phyloP scores from a whole-genome alignment of 2,329 filamentous ascomycete species.

The Leptographium radiaticola region DNA sequence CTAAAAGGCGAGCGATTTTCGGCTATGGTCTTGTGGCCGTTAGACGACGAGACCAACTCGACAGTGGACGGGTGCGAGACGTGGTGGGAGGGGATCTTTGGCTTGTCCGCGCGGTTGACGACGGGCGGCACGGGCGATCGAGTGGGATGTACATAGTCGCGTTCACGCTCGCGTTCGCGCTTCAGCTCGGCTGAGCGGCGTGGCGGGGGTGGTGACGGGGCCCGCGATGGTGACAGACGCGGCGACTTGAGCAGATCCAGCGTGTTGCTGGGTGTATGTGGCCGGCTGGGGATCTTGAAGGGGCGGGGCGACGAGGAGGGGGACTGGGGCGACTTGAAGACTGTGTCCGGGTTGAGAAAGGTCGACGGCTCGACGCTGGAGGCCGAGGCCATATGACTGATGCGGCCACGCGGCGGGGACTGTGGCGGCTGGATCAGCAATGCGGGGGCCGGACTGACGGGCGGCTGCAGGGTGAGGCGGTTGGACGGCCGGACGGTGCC shows the following conservation, averaged over 20 bases:
- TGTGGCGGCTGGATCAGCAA: conserved; percentile 58
- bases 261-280: conserved; percentile 38
- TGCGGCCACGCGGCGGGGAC: conserved; percentile 46
- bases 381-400: conserved; percentile 19
- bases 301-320: conserved; percentile 29
- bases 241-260: conserved; percentile 36
- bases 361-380: conserved; percentile 24
- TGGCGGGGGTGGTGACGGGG: conserved; percentile 51
- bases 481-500: conserved; percentile 22
- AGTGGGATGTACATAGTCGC: conserved; percentile 6
- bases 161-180: conserved; percentile 28
- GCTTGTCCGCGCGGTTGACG: conserved; percentile 68
- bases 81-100: conserved; percentile 20
- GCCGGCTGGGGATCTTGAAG: conserved; percentile 41
- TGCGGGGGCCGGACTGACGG: conserved; percentile 31
- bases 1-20: conserved; percentile 63
- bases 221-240: conserved; percentile 31
- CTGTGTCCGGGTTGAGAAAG: conserved; percentile 35
- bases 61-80: neutral
- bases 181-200: conserved; percentile 47
- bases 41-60: neutral
- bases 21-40: conserved; percentile 4
- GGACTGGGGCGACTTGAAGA: conserved; percentile 25
- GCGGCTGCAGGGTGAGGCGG: conserved; percentile 30
- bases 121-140: conserved; percentile 54